phyloP scores from a whole-genome alignment of 2,329 filamentous ascomycete genomes.

The Knufia fluminis region DNA sequence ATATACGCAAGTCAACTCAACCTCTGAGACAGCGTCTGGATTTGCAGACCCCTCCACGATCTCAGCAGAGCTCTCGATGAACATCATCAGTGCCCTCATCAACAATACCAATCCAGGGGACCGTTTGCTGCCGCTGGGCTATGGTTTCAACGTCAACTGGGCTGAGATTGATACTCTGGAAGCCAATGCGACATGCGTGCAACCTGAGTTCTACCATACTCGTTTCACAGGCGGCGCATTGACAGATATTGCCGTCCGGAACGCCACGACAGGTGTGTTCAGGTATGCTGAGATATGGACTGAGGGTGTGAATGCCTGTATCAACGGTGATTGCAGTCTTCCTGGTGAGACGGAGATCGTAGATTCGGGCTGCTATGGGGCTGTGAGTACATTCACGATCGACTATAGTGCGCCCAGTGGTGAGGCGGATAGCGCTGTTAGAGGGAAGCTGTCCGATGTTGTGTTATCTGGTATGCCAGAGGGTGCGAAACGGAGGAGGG shows the following conservation, averaged over 20 bases:
- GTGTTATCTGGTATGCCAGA: background rate
- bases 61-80: slow-evolving; percentile 35
- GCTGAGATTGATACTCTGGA: slow-evolving; percentile 33
- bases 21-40: slow-evolving; percentile 24
- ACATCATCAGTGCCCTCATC: slow-evolving; percentile 39
- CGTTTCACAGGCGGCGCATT: slow-evolving; percentile 43
- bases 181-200: slow-evolving; percentile 31
- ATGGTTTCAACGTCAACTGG: slow-evolving; percentile 44
- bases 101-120: slow-evolving; percentile 27
- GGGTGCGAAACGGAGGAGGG: background rate
- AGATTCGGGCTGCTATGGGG: slow-evolving; percentile 32
- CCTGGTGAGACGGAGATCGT: slow-evolving; percentile 44
- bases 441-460: background rate
- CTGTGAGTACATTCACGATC: slow-evolving; percentile 41
- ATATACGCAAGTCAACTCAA: slow-evolving; percentile 37
- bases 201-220: slow-evolving; percentile 39
- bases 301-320: slow-evolving; percentile 40
- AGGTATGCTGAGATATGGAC: slow-evolving; percentile 32
- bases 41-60: slow-evolving; percentile 35
- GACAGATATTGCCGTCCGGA: slow-evolving; percentile 38
- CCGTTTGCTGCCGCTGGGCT: slow-evolving; percentile 38
- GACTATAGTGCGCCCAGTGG: slow-evolving; percentile 41
- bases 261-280: slow-evolving; percentile 38
- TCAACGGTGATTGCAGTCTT: slow-evolving; percentile 44
- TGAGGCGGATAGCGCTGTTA: slow-evolving; percentile 8